Conservation (phyloP, 148 eudicot genomes). For the Drosera capensis region DNA sequence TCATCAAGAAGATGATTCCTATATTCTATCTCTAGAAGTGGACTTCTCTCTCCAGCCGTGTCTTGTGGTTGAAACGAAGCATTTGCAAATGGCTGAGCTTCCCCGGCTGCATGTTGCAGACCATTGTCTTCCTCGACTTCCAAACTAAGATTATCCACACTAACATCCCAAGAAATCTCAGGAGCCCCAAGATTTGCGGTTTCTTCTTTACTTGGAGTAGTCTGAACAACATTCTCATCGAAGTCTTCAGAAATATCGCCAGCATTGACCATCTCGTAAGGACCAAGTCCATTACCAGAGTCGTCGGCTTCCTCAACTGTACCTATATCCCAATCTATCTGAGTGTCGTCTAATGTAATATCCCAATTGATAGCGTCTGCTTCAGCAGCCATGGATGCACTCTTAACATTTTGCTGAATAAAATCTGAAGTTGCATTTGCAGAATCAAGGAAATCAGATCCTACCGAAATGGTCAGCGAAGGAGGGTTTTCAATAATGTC, state of each 20-base stretch:
- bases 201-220: slow-evolving; percentile 17
- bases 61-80: slow-evolving; percentile 23
- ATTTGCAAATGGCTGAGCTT: slow-evolving; percentile 19
- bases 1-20: slow-evolving; percentile 86
- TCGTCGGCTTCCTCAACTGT: slow-evolving; percentile 65
- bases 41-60: slow-evolving; percentile 40
- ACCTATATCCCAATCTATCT: slow-evolving; percentile 97
- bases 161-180: slow-evolving; percentile 73
- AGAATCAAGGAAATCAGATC: slow-evolving; percentile 32
- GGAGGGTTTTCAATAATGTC: slow-evolving; percentile 53
- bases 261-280: slow-evolving; percentile 85
- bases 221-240: slow-evolving; percentile 20
- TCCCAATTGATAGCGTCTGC: slow-evolving; percentile 82
- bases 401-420: slow-evolving; percentile 19
- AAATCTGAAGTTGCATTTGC: slow-evolving; percentile 14
- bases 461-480: slow-evolving; percentile 25
- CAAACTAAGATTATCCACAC: slow-evolving; percentile 52
- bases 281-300: slow-evolving; percentile 67
- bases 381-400: slow-evolving; percentile 20
- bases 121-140: slow-evolving; percentile 23
- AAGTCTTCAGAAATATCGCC: slow-evolving; percentile 47
- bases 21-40: slow-evolving; percentile 76
- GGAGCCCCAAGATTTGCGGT: slow-evolving; percentile 27
- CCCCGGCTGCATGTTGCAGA: slow-evolving; percentile 13
- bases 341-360: slow-evolving; percentile 69